phyloP scores from a whole-genome alignment of 805 yeast genomes.

The Brettanomyces bruxellensis region DNA sequence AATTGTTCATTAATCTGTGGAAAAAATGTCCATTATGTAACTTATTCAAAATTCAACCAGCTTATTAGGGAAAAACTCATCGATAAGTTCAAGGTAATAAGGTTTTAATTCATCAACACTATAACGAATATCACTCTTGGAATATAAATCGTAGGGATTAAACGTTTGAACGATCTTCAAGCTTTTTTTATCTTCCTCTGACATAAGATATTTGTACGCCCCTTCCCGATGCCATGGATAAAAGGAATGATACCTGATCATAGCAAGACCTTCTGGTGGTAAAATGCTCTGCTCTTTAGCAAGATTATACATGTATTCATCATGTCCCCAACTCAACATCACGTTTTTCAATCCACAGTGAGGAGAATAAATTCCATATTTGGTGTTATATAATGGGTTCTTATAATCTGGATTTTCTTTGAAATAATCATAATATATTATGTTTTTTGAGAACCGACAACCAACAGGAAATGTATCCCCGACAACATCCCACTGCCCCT shows the following conservation, averaged over 20 bases:
- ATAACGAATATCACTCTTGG: conserved; percentile 43
- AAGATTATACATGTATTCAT: conserved; percentile 67
- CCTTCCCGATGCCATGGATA: conserved; percentile 72
- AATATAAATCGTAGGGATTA: conserved; percentile 61
- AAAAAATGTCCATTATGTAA: no score
- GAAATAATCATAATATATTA: conserved; percentile 53
- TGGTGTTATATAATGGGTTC: conserved; percentile 57
- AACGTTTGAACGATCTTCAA: conserved; percentile 56
- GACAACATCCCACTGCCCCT: conserved; percentile 76
- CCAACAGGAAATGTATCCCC: conserved; percentile 77
- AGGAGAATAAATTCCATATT: conserved; percentile 56
- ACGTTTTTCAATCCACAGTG: conserved; percentile 62
- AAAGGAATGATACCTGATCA: conserved; percentile 68
- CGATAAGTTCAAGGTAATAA: conserved; percentile 54
- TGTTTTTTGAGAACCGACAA: conserved; percentile 50
- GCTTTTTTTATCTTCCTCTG: conserved; percentile 51
- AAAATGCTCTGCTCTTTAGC: conserved; percentile 56
- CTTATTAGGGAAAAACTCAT: conserved; percentile 55
- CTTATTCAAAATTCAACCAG: conserved; percentile 40
- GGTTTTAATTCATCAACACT: conserved; percentile 43
- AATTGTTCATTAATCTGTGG: no score
- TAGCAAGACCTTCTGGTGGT: conserved; percentile 60
- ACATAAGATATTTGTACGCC: conserved; percentile 58
- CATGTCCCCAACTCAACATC: conserved; percentile 74
- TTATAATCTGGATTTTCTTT: conserved; percentile 48